These are phyloP conservation scores for Phycomyces blakesleeanus DNA, from an alignment of 192 early-diverging fungal genomes.

Conservation along the genomic window DNA sequence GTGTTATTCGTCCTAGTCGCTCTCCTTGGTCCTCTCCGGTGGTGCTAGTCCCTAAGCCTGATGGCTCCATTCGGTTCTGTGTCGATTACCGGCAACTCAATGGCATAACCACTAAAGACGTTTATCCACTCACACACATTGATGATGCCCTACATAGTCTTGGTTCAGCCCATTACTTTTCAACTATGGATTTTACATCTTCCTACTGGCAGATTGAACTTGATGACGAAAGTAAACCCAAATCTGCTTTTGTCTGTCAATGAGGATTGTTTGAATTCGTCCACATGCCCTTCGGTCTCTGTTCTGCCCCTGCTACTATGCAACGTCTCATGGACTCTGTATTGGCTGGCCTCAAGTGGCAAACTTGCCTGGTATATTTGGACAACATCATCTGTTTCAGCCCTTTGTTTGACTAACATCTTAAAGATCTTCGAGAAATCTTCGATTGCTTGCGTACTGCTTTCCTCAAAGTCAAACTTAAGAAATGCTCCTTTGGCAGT, in stretches of 20 bases:
- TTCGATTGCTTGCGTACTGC: neutral
- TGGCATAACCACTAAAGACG: conserved; percentile 37
- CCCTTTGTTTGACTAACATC: conserved; percentile 31
- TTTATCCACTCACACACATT: conserved; percentile 49
- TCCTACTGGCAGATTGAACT: conserved; percentile 39
- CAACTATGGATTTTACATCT: conserved; percentile 38
- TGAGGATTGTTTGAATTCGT: conserved; percentile 26
- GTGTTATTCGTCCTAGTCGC: conserved; percentile 31
- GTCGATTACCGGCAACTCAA: conserved; percentile 49
- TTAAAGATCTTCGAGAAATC: conserved; percentile 17
- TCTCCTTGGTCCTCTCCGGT: conserved; percentile 45
- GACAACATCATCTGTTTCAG: conserved; percentile 43
- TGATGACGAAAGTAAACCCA: neutral
- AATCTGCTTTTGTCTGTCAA: conserved; percentile 28
- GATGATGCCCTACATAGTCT: conserved; percentile 37
- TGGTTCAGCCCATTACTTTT: conserved; percentile 28
- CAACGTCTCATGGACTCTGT: conserved; percentile 36
- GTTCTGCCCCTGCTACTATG: conserved; percentile 33
- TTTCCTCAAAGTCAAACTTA: neutral
- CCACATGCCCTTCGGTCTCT: conserved; percentile 26
- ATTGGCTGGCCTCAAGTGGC: conserved; percentile 20
- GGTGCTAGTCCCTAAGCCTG: conserved; percentile 38
- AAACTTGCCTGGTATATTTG: conserved; percentile 34
- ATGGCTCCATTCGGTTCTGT: conserved; percentile 38
- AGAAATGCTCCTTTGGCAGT: conserved; percentile 15